Evolutionary conservation across 1,284 basidiomycete genomes (phyloP), one percentile per base, ranked within the genome.

Genomic region (Grifola frondosa): DNA sequence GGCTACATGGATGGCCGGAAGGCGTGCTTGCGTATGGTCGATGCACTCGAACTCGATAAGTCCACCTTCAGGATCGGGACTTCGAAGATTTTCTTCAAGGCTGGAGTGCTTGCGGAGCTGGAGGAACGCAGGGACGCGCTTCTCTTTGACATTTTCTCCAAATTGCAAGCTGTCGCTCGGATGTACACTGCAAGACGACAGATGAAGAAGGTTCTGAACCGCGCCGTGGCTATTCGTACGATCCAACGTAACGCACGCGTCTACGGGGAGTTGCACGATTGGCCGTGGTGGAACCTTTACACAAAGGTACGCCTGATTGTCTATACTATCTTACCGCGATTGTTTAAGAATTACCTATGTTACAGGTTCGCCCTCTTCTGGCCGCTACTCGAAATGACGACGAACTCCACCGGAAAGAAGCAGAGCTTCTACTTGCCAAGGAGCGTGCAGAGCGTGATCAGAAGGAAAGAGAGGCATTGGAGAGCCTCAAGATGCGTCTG

Each of bases 281-380:
- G 96, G 97, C 94, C 97, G 1, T 99, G 97, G 97, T 99, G 97
- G 97, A 90, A 94, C 53, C 76, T 99, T 13, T 99, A 97, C 65
- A 94, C 91, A 13, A 97, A 94, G 77, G 82, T 82, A 49, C 29
- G 54, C 52, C 13, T 32, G 19, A 40, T 15, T 13, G 20, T 12
- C 21, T 41, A 32, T 19, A 40, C 13, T 15, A 31, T 29, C 25
- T 4, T 10, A 34, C n/a, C 40, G 15, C 9, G 16, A 31, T 33
- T 20, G 36, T 49, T 17, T 32, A n/a, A 24, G 29, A 7, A 38
- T 42, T 28, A 17, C 31, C 43, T 37, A 13, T 35, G 48, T 35
- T 13, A 3, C 52, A 88, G 85, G 81, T 99, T 19, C 86, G 94
- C 33, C 97, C 97, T 0, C 66, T 99, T 11, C 78, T 99, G 10